Percentiles rank a stretch among this genome's conserved stretches.
These are phyloP conservation scores for Nelumbo lutea DNA, from an alignment of 164 flowering plant species.

Conservation along the genomic window DNA sequence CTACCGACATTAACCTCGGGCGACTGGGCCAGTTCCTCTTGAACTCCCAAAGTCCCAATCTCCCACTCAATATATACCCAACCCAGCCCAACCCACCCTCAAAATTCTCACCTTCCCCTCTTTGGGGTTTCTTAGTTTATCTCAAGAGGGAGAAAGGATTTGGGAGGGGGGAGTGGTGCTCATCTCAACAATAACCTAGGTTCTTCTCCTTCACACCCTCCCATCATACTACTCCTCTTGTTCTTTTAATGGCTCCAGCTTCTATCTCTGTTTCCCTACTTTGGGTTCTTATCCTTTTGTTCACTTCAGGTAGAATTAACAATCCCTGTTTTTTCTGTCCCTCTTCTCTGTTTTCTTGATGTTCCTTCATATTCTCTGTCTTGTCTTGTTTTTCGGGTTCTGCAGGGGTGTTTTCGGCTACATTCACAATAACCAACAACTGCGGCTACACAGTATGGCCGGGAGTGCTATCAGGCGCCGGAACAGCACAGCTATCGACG, in stretches of 20 bases:
- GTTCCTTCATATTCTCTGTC: not conserved
- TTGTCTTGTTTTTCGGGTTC: not conserved
- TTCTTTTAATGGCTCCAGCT: not conserved
- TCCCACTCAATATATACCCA: not conserved
- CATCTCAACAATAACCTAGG: constrained; percentile 28
- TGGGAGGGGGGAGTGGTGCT: constrained; percentile 19
- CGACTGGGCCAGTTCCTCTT: no score
- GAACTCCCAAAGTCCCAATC: not conserved
- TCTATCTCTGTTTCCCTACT: not conserved
- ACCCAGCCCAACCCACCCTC: no score
- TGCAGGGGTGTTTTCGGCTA: constrained; percentile 41
- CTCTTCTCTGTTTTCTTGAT: not conserved
- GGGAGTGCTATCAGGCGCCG: constrained; percentile 73
- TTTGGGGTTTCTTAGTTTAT: no score
- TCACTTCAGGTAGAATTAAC: constrained; percentile 6
- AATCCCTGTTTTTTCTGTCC: not conserved
- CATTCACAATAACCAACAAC: constrained; percentile 60
- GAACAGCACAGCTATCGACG: constrained; percentile 45
- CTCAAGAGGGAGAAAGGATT: not conserved
- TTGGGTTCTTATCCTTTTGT: not conserved
- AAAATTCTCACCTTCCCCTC: no score
- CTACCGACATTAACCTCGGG: no score
- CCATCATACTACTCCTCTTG: no score
- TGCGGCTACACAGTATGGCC: constrained; percentile 84
- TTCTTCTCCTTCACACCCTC: not conserved